Evolutionary conservation across 2,329 filamentous ascomycete genomes (phyloP).

Genomic region (Basipetospora chlamydospora): DNA sequence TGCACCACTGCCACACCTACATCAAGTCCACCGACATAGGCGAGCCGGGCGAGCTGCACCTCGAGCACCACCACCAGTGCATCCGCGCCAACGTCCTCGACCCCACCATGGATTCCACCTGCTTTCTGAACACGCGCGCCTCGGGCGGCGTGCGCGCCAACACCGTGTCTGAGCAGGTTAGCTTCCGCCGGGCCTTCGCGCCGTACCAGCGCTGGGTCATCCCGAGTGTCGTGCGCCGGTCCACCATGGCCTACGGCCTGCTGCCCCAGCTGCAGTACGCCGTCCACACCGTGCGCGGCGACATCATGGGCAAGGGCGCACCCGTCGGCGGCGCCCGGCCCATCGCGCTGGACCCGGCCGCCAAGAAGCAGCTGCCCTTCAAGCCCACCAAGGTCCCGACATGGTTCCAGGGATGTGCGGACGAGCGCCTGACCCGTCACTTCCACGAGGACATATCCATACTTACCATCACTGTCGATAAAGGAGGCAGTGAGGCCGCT

Average conservation of each 20-base stretch:
- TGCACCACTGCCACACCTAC: constrained; percentile 1
- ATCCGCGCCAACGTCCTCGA: not conserved
- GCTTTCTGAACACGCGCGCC: not conserved
- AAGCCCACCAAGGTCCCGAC: not conserved
- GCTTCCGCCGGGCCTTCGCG: not conserved
- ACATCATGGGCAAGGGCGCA: not conserved
- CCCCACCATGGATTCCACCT: too few relatives aligned
- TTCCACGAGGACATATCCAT: not conserved
- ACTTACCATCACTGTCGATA: not conserved
- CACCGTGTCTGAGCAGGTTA: too few relatives aligned
- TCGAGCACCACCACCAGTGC: not conserved
- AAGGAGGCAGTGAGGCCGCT: too few relatives aligned
- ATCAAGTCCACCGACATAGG: not conserved
- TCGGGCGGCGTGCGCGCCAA: not conserved
- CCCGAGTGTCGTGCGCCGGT: not conserved
- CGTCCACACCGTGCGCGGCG: not conserved
- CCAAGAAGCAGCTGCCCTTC: not conserved
- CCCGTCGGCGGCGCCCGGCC: not conserved
- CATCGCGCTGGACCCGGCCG: constrained; percentile 1
- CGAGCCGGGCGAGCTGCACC: not conserved
- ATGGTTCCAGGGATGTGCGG: not conserved
- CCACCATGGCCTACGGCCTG: constrained; percentile 2
- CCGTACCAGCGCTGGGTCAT: not conserved
- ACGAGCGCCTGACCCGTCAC: not conserved
- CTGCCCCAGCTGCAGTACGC: not conserved